Evolutionary conservation across 768 basidiomycete genomes (phyloP), one percentile per base, ranked within the genome.

Genomic region (Hericium alpestre): DNA sequence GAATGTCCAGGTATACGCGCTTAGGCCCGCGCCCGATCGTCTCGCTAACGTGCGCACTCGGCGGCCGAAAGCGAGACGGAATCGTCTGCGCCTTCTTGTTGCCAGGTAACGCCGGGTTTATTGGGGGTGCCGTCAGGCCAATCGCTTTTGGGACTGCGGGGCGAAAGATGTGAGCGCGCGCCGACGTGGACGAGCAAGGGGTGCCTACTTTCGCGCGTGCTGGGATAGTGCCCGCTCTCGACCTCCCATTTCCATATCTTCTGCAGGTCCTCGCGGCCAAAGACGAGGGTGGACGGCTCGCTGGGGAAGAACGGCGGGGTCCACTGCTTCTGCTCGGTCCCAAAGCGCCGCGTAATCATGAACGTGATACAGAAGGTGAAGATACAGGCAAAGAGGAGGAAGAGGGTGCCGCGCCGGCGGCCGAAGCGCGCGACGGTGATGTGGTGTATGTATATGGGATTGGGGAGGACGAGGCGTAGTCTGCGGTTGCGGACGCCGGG

Each of bases 231-330:
- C 1, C 96, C 96, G 60, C 90, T 90, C 37, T 82, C 74, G 56
- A 98, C 79, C 72, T 99, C 95, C 93, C 93, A 98, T 59, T 84
- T 76, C 94, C 94, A 98, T 70, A 99, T 90, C 56, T 86, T 78
- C 65, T 87, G 89, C 43, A 96, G 67, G 65, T 97, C 93, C 57
- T 87, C 82, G 51, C 84, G 76, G 56, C 76, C 75, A 65, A 80
- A 92, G 38, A 93, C 81, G 27, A 93, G 77, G 9, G 90, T 90
- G 23, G 86, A 74, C 15, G 82, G 75, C 49, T 86, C 82, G 41
- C 76, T 76, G 16, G 73, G 69, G 50, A 81, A 76, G 16, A 77
- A 74, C 39, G 77, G 71, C 12, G 59, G 43, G 7, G 83, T 77
- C 84, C 85, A 87, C 57, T 78, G 76, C 63, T 81, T 83, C 53